Evolutionary conservation across 495 filamentous ascomycete species (phyloP).

Genomic region (Pseudevernia furfuracea): DNA sequence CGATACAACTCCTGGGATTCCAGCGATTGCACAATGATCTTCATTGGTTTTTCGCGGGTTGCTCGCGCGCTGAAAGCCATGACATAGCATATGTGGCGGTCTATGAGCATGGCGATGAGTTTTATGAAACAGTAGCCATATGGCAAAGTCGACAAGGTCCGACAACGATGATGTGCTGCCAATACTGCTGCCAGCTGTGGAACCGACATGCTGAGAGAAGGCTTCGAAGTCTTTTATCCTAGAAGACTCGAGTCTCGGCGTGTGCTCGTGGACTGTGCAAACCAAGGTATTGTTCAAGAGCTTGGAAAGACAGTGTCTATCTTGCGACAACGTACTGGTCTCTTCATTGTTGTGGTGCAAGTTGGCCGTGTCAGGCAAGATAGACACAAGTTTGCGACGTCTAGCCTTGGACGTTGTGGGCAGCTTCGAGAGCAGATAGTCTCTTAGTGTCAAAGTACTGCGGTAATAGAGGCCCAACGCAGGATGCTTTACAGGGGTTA

Average conservation of each 20-base stretch:
- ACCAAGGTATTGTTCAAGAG: constrained; percentile 60
- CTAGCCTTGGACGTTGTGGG: constrained; percentile 45
- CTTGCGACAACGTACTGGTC: neutral
- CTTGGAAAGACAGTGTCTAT: neutral
- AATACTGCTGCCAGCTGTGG: constrained; percentile 14
- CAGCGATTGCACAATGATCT: constrained; percentile 31
- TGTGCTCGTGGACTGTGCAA: constrained; percentile 39
- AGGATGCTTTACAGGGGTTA: constrained; percentile 39
- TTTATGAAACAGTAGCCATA: constrained; percentile 65
- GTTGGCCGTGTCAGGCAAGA: constrained; percentile 16
- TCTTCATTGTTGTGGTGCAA: neutral
- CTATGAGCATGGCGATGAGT: constrained; percentile 38
- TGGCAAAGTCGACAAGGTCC: constrained; percentile 78
- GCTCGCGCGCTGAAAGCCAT: constrained; percentile 56
- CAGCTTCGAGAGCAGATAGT: constrained; percentile 56
- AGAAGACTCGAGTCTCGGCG: constrained; percentile 34
- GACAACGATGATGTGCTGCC: constrained; percentile 12
- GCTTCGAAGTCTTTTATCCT: constrained; percentile 50
- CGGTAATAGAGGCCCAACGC: constrained; percentile 71
- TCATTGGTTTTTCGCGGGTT: constrained; percentile 24
- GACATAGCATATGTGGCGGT: constrained; percentile 66
- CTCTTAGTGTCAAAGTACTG: constrained; percentile 57
- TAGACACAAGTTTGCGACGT: constrained; percentile 41
- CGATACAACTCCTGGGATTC: constrained; percentile 47
- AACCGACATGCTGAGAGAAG: constrained; percentile 53